phyloP scores from a whole-genome alignment of 148 eudicot genomes.

The Beta vulgaris region DNA sequence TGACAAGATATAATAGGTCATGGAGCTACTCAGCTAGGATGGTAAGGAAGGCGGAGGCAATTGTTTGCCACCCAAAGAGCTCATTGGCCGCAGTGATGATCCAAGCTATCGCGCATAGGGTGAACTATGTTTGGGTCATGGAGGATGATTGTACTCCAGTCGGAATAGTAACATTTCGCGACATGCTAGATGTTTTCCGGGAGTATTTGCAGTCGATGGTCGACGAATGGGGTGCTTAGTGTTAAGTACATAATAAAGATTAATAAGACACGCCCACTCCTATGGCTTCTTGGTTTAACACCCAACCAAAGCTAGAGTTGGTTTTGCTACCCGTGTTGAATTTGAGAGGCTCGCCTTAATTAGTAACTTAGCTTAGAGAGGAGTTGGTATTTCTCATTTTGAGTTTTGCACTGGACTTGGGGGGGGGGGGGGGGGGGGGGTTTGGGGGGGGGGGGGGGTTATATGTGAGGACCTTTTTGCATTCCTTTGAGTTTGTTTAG shows the following conservation, averaged over 20 bases:
- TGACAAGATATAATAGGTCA: constrained; percentile 34
- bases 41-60: constrained; percentile 57
- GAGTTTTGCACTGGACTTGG: not conserved
- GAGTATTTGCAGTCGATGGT: constrained; percentile 48
- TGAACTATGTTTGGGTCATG: constrained; percentile 81
- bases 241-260: not conserved
- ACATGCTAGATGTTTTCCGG: constrained; percentile 56
- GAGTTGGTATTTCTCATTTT: not conserved
- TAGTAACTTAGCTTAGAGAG: not conserved
- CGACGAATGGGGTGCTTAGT: constrained; percentile 18
- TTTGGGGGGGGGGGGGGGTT: not conserved
- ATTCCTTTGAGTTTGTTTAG: not conserved
- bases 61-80: constrained; percentile 67
- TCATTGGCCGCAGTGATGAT: constrained; percentile 89
- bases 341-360: not conserved
- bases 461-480: not conserved
- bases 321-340: not conserved
- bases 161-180: constrained; percentile 70
- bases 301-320: not conserved
- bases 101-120: constrained; percentile 81
- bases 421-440: not conserved
- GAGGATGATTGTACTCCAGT: constrained; percentile 55
- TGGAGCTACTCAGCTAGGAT: constrained; percentile 61
- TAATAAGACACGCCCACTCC: not conserved
- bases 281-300: not conserved